Evolutionary conservation across 2,329 filamentous ascomycete species (phyloP), one percentile per base, ranked within the genome.

Genomic region (Sclerotinia subarctica): DNA sequence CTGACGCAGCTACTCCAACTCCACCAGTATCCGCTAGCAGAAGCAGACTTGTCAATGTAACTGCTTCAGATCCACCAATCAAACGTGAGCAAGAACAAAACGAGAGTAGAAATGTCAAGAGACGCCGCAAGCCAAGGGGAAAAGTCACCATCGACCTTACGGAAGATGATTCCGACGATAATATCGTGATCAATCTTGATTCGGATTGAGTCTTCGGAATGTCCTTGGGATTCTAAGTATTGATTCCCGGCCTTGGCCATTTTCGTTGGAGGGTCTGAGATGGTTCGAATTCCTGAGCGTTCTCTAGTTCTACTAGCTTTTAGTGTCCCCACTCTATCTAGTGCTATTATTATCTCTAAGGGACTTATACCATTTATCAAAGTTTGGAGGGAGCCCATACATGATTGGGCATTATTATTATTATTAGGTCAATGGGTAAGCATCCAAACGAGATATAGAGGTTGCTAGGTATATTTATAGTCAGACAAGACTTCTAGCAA

Each of bases 81-180:
- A 60, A 66, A 24, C 54, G 64, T n/a, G 64, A 60, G 19, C 32
- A 2, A 3, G 54, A 52, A 47, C 44, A 17, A 15, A 21, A n/a
- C 38, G 35, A 3, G n/a, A 32, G 10, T 17, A 8, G n/a, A 13
- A 17, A 19, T 53, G 35, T 21, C 13, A 64, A 54, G 24, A 64
- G 32, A 10, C 32, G 47, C 6, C 63, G 38, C 6, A 66, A 42
- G 19, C 10, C 26, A 5, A 46, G 24, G 11, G 44, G 46, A 8
- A 44, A 44, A 60, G 29, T 52, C 8, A 60, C 21, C 15, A 58
- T 66, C n/a, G 56, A 66, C 15, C 64, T 66, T 26, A 52, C 64
- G 11, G 64, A 42, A 1, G 24, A 59, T 11, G 21, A 65, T 21
- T 47, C 52, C 2, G 63, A 65, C 26, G 51, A 65, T 38, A 38